Evolutionary conservation across 2,329 filamentous ascomycete genomes (phyloP), one percentile per base, ranked within the genome.

Genomic region (Scedosporium apiospermum): DNA sequence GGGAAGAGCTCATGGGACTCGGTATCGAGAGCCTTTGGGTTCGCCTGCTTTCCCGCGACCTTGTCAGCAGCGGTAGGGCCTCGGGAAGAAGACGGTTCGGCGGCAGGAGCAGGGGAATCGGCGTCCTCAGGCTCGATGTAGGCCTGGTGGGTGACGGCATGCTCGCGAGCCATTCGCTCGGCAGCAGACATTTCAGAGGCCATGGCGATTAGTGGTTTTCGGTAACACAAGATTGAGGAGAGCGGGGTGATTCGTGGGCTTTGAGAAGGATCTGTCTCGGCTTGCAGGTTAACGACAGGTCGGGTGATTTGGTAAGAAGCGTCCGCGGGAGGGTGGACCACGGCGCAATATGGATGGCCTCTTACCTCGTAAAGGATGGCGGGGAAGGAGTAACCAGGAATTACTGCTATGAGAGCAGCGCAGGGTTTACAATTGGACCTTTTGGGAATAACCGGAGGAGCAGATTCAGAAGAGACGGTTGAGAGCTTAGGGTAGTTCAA

Each of bases 1-100:
- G 95, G 95, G 82, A 99, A 99, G 64, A 90, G 80, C 75, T 98
- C 93, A 71, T 96, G 90, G 18, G 91, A 96, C 70, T 90, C 84
- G 21, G 91, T 93, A 74, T 98, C 91, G 65, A 97, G 78, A 61
- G 69, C 62, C 46, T 80, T 69, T 53, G 77, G 75, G 63, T 83
- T 80, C 72, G 87, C 88, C 72, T 89, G 85, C 78, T 90, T 91
- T 61, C 83, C 85, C 55, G 84, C 83, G 65, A 85, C 81, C 75
- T 89, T 90, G 60, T 84, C 77, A 65, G 85, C 85, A 69, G 82
- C 73, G 23, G 80, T 74, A 62, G 77, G 76, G 62, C 74, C 75
- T 75, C 78, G 79, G 57, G 77, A 77, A 62, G 80, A 76, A 61
- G 78, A 76, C 66, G 73, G 74, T 61, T 78, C 75, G 61, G 77